A percentile compares a stretch with the other conserved stretches of the same genome.
phyloP scores from a whole-genome alignment of 306 rosid genomes.

The Cajanus cajan region DNA sequence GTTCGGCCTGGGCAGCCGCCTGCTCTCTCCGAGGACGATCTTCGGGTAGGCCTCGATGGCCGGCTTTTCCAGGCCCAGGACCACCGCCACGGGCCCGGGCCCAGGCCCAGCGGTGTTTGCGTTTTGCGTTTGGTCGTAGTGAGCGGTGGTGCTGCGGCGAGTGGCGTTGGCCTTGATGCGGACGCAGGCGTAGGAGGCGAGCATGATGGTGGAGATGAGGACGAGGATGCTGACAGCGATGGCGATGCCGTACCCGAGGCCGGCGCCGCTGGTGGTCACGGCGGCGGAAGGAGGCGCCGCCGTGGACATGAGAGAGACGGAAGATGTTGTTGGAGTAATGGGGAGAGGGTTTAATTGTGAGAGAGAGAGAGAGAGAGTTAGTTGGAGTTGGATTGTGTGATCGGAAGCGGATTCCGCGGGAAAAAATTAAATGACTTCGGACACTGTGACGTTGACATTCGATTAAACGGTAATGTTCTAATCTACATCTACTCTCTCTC shows the following conservation, averaged over 20 bases:
- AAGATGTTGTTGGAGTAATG: background rate
- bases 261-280: constrained; percentile 38
- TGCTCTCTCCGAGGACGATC: constrained; percentile 54
- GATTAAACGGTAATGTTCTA: background rate
- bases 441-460: constrained; percentile 23
- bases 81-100: constrained; percentile 25
- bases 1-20: constrained; percentile 49
- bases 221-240: constrained; percentile 72
- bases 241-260: constrained; percentile 69
- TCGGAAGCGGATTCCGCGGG: constrained; percentile 48
- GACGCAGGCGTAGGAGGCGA: constrained; percentile 59
- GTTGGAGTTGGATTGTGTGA: constrained; percentile 36
- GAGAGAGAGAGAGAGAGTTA: background rate
- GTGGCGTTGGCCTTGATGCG: constrained; percentile 40
- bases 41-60: constrained; percentile 52
- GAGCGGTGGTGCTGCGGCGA: background rate
- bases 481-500: background rate
- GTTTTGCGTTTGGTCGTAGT: background rate
- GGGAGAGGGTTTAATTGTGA: background rate
- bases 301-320: constrained; percentile 36
- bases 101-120: no score
- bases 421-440: constrained; percentile 42
- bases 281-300: constrained; percentile 34
- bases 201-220: constrained; percentile 71
- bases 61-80: constrained; percentile 54